Base-by-base conservation (phyloP, 768 basidiomycete genomes). In the Psilocybe subaeruginosa region DNA sequence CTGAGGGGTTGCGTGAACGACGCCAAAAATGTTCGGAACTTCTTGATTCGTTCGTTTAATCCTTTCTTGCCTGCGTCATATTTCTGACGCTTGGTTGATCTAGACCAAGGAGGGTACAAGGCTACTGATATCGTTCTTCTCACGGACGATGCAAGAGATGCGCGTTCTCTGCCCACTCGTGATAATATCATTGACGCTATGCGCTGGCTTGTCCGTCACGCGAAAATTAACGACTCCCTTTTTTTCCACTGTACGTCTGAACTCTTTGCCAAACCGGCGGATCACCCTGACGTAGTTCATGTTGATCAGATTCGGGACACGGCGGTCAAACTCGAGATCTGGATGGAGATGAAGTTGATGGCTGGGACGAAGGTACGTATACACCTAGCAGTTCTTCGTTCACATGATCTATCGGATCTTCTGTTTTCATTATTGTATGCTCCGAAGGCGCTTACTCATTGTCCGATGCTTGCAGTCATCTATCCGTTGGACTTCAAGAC, bases 281-380 rank as follows among this genome's bases (percentile, higher is more conserved):
- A 16, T n/a, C n/a, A 16, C n/a, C 31, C 46, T 59, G 23, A 45
- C 47, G 5, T 33, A 30, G 8, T 12, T 14, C 16, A 2, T 17
- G 4, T 53, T 49, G 9, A 23, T 23, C 49, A 92, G 91, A 93
- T 74, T 97, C 95, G 1, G 97, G 96, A 0, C 96, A 98, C 68
- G 97, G 97, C n/a, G 97, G 95, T 8, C 95, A 96, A 70, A 88
- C 89, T 2, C 80, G 79, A 56, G 95, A 97, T 73, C 62, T 75
- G 1, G 82, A 92, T 65, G 92, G 91, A 3, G 92, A 93, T 65
- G 89, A 96, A 73, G 75, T 80, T 0, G 90, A 92, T 66, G 95
- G 94, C 6, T 84, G 77, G 56, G 93, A 95, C 63, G 93, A 95
- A 81, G 85, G 88, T 87, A 58, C 41, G 71, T 48, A 8, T 23